phyloP scores from a whole-genome alignment of 2,329 filamentous ascomycete species.

The Clonostachys chloroleuca region DNA sequence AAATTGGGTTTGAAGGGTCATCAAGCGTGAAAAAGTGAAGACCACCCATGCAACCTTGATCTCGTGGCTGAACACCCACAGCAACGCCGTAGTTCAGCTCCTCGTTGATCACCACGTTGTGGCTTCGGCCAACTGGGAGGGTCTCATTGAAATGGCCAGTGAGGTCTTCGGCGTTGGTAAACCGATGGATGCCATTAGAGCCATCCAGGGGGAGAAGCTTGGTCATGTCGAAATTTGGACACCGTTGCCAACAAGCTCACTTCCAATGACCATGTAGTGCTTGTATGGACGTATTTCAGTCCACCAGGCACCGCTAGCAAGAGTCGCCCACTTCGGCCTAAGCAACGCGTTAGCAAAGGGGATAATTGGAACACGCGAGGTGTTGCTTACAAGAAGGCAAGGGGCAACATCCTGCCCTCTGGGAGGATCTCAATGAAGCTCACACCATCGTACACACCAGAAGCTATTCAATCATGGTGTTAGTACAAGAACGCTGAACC shows the following conservation, averaged over 20 bases:
- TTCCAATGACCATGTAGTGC: conserved; percentile 25
- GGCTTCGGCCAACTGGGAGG: conserved; percentile 31
- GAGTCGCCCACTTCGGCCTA: too few species aligned
- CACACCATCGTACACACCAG: background rate
- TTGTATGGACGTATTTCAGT: conserved; percentile 27
- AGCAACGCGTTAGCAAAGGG: too few species aligned
- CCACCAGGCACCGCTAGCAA: conserved; percentile 13
- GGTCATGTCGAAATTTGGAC: conserved; percentile 58
- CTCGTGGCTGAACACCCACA: conserved; percentile 5
- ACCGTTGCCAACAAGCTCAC: conserved; percentile 39
- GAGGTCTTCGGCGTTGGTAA: conserved; percentile 19
- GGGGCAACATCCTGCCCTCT: conserved; percentile 33
- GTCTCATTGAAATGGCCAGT: conserved; percentile 18
- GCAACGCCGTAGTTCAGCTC: conserved; percentile 30
- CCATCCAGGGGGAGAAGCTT: conserved; percentile 33
- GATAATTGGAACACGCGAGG: too few species aligned
- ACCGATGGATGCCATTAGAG: conserved; percentile 20
- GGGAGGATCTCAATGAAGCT: conserved; percentile 35
- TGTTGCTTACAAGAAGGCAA: conserved; percentile 26
- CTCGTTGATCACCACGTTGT: conserved; percentile 45
- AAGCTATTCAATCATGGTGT: too few species aligned
- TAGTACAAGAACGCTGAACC: too few species aligned
- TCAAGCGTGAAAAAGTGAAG: conserved; percentile 50
- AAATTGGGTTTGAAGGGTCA: conserved; percentile 43
- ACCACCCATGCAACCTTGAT: conserved; percentile 4